Evolutionary conservation across 2,329 filamentous ascomycete genomes (phyloP), one percentile per base, ranked within the genome.

Genomic region (Penicillium brevicompactum): DNA sequence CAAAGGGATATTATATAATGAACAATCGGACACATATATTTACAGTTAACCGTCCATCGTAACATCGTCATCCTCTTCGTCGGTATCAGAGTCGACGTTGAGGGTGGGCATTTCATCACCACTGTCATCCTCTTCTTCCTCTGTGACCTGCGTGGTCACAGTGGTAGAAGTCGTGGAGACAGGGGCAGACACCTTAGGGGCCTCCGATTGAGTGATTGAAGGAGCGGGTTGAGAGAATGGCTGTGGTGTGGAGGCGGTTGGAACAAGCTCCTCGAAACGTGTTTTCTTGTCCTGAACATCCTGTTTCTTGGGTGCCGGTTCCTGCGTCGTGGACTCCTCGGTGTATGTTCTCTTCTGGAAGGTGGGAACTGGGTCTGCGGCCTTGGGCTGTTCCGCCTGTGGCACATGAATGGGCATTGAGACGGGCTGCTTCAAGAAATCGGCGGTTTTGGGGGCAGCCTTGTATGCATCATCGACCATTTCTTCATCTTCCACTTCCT

Each of bases 71-170:
- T 78, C 75, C 4, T 78, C 77, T 31, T 78, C 75, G 46, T 77
- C 76, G 4, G 76, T 77, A 59, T 78, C 77, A n/a, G 76, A 62
- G 16, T 77, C 77, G n/a, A 78, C 64, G 55, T 79, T 75, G 40
- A 82, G 68, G 30, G 76, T 72, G 2, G 80, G 80, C 57, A 81
- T 74, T 51, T 80, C 80, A 58, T 79, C 78, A 55, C 78, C 79
- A 55, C 75, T 78, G 31, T 75, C 74, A 48, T 77, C 74, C 30
- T 63, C 60, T 24, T 61, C 60, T 4, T 63, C 60, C 27, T 61
- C 60, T 4, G 55, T 37, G 37, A 53, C 52, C 8, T 57, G 48
- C 6, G 49, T n/a, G 5, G 46, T 43, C 34, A 57, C 24, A 14
- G 56, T 42, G 10, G 53, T 44, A 24, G 65, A 38, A 30, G 48